These are phyloP conservation scores for Spencermartinsiella europaea DNA, from an alignment of 805 yeast genomes.

Conservation along the genomic window DNA sequence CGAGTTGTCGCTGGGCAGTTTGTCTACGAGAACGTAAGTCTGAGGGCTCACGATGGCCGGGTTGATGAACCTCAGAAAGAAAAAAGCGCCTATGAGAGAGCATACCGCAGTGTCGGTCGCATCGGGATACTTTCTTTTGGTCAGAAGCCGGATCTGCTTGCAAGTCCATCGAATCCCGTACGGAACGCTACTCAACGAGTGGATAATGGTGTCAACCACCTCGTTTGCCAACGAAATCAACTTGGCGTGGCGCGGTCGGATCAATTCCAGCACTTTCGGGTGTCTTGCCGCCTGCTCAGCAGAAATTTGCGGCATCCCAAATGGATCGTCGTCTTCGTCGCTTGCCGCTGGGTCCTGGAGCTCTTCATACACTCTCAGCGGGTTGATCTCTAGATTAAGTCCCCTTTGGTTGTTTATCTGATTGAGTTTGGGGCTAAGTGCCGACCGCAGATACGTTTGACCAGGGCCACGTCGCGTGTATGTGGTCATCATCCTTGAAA, in stretches of 20 bases:
- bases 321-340: constrained; percentile 13
- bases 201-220: constrained; percentile 49
- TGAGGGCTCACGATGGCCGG: constrained; percentile 93
- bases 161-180: constrained; percentile 68
- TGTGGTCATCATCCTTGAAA: constrained; percentile 36
- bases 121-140: constrained; percentile 54
- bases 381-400: constrained; percentile 31
- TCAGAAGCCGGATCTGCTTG: constrained; percentile 55
- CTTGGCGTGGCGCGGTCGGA: constrained; percentile 25
- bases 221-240: constrained; percentile 24
- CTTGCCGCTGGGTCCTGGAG: constrained; percentile 18
- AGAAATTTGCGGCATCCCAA: constrained; percentile 20
- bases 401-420: constrained; percentile 25
- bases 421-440: constrained; percentile 26
- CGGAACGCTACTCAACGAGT: constrained; percentile 58
- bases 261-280: constrained; percentile 27
- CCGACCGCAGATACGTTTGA: constrained; percentile 33
- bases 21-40: constrained; percentile 38
- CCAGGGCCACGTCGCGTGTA: constrained; percentile 38
- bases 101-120: constrained; percentile 37
- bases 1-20: constrained; percentile 35
- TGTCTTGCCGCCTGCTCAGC: constrained; percentile 29
- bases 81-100: constrained; percentile 68
- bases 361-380: constrained; percentile 31
- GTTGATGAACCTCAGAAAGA: constrained; percentile 73